These are phyloP conservation scores for Rhodotorula kratochvilovae DNA, from an alignment of 768 basidiomycete species.

Conservation along the genomic window DNA sequence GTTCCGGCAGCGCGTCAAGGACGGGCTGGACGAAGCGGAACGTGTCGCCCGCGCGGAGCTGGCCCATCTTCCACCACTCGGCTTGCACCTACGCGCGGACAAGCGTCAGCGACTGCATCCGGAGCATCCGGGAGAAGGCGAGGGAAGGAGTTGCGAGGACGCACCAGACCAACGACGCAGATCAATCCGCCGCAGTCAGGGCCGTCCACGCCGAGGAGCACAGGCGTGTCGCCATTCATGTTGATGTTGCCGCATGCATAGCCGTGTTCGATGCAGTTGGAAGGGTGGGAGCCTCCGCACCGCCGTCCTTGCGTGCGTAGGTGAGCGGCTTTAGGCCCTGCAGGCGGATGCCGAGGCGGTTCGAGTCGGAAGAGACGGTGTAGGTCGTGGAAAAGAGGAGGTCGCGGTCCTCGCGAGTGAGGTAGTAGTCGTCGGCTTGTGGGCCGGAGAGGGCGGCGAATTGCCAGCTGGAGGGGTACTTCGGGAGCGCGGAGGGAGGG, in stretches of 20 bases:
- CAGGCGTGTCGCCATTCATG: conserved; percentile 66
- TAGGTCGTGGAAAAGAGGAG: conserved; percentile 57
- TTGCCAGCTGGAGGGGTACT: conserved; percentile 56
- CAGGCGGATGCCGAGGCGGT: conserved; percentile 63
- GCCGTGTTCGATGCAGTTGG: conserved; percentile 53
- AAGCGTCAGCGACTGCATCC: background rate
- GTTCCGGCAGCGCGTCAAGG: conserved; percentile 49
- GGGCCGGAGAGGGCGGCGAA: conserved; percentile 61
- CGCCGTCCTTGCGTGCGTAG: conserved; percentile 60
- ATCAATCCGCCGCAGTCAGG: conserved; percentile 64
- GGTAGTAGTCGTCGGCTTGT: conserved; percentile 59
- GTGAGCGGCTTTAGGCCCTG: conserved; percentile 53
- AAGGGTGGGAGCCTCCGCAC: conserved; percentile 67
- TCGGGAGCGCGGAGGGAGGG: conserved; percentile 25
- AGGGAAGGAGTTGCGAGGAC: background rate
- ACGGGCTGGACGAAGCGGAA: conserved; percentile 57
- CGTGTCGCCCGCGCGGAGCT: conserved; percentile 58
- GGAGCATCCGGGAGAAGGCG: conserved; percentile 13
- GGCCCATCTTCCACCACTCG: conserved; percentile 64
- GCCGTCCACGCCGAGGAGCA: conserved; percentile 61
- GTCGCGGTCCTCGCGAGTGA: conserved; percentile 54
- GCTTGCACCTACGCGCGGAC: background rate
- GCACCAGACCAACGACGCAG: conserved; percentile 40
- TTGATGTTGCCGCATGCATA: conserved; percentile 59
- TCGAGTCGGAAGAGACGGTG: conserved; percentile 58